phyloP scores from a whole-genome alignment of 1,139 yeast species.

The Debaryomycetaceae sp. region DNA sequence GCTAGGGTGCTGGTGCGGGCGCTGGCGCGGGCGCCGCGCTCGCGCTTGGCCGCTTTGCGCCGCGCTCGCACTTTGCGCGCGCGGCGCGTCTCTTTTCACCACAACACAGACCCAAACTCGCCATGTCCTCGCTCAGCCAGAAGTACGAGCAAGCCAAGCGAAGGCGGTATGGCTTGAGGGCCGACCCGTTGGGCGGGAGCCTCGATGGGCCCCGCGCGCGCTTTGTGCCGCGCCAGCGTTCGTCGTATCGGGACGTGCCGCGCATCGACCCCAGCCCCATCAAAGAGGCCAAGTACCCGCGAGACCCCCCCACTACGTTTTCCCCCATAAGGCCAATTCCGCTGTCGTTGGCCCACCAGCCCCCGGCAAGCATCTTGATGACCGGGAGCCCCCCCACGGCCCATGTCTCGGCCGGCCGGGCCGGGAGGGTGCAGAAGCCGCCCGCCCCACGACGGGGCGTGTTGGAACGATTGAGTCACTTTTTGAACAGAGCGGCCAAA shows the following conservation, averaged over 20 bases:
- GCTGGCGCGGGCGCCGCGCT: too few species aligned
- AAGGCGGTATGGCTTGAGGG: conserved; percentile 3
- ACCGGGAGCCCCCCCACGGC: too few species aligned
- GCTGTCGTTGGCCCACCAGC: too few species aligned
- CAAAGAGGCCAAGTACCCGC: too few species aligned
- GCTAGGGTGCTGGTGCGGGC: too few species aligned
- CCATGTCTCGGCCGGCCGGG: too few species aligned
- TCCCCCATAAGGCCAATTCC: too few species aligned
- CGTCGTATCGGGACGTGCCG: neutral
- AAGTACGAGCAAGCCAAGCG: conserved; percentile 5
- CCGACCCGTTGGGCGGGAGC: neutral
- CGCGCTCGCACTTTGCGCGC: neutral
- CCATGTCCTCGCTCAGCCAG: conserved; percentile 5
- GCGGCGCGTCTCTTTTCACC: neutral
- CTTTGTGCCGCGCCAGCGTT: too few species aligned
- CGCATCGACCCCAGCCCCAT: neutral
- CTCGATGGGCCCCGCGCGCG: too few species aligned
- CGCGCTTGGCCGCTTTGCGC: too few species aligned
- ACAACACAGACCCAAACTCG: neutral
- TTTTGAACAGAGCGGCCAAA: conserved; percentile 1
- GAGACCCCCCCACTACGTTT: too few species aligned
- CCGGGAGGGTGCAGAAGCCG: neutral
- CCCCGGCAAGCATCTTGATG: too few species aligned
- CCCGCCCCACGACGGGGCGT: conserved; percentile 3
- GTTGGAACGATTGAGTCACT: conserved; percentile 4